Evolutionary conservation across 2,329 filamentous ascomycete species (phyloP).

Genomic region (Talaromyces sp.): DNA sequence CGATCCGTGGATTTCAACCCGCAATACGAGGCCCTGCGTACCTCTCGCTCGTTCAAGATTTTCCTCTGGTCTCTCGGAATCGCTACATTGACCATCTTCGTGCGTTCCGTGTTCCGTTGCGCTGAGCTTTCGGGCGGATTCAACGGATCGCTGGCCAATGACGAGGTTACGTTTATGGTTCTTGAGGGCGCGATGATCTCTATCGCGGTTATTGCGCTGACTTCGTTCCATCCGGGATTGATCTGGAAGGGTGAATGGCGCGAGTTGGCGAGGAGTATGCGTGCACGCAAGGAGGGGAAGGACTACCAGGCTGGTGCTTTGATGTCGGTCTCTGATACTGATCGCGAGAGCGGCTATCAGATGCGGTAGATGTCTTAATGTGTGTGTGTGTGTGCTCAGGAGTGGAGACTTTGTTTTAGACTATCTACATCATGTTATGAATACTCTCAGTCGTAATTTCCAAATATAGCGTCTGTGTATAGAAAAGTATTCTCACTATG

Average conservation of each 20-base stretch:
- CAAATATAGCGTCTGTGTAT: not conserved
- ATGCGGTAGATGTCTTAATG: not conserved
- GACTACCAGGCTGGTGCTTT: not conserved
- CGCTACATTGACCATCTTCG: constrained; percentile 46
- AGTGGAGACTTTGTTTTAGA: not conserved
- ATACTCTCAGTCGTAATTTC: not conserved
- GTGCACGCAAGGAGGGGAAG: not conserved
- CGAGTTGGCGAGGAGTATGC: constrained; percentile 1
- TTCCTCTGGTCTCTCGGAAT: constrained; percentile 31
- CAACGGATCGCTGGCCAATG: constrained; percentile 46
- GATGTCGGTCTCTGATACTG: not conserved
- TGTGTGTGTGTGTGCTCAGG: not conserved
- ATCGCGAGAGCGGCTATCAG: constrained; percentile 1
- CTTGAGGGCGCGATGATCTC: constrained; percentile 56
- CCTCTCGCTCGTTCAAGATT: constrained; percentile 12
- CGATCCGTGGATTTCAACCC: constrained; percentile 17
- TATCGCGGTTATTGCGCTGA: constrained; percentile 46
- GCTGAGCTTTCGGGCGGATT: constrained; percentile 51
- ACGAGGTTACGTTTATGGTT: constrained; percentile 51
- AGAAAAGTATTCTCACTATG: not conserved
- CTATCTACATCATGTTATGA: not conserved
- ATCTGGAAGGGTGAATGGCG: constrained; percentile 16
- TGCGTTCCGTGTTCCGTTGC: constrained; percentile 50
- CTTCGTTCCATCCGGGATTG: constrained; percentile 47
- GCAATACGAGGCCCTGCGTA: constrained; percentile 16